These are phyloP conservation scores for Fomitopsis betulina DNA, from an alignment of 1,284 basidiomycete species.

Conservation along the genomic window DNA sequence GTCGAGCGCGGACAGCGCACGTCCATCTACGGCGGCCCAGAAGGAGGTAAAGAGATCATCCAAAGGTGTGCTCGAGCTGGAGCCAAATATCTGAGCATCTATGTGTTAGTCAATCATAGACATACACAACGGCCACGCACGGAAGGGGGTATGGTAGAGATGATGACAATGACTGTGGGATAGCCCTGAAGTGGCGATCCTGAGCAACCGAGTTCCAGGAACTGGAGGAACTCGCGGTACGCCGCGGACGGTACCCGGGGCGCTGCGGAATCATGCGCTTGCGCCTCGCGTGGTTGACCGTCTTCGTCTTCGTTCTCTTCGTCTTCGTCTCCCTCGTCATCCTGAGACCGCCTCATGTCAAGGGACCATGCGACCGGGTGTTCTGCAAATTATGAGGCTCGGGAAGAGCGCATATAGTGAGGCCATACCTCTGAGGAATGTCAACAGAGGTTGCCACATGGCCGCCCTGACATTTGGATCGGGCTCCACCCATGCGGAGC, in stretches of 20 bases:
- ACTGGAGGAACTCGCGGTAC: slow-evolving; percentile 70
- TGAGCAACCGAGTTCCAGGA: slow-evolving; percentile 71
- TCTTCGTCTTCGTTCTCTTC: slow-evolving; percentile 27
- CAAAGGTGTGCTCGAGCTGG: slow-evolving; percentile 23
- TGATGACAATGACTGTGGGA: slow-evolving; percentile 69
- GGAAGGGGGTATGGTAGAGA: slow-evolving; percentile 72
- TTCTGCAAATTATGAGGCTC: slow-evolving; percentile 34
- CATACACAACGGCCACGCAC: slow-evolving; percentile 30
- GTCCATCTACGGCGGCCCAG: slow-evolving; percentile 72
- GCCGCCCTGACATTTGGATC: slow-evolving; percentile 61
- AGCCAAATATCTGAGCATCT: slow-evolving; percentile 11
- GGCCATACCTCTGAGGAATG: slow-evolving; percentile 66
- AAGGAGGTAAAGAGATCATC: slow-evolving; percentile 65
- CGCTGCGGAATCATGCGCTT: slow-evolving; percentile 17
- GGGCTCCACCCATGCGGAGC: slow-evolving; percentile 74
- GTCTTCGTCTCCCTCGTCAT: slow-evolving; percentile 25
- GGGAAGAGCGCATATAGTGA: not conserved
- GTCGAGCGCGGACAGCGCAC: slow-evolving; percentile 52
- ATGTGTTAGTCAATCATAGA: not conserved
- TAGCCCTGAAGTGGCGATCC: slow-evolving; percentile 76
- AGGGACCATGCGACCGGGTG: slow-evolving; percentile 60
- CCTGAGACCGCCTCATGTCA: slow-evolving; percentile 26
- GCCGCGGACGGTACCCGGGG: slow-evolving; percentile 34
- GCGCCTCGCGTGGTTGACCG: slow-evolving; percentile 32
- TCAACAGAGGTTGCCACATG: slow-evolving; percentile 69